Evolutionary conservation across 208 protist species (phyloP).

Genomic region (Wallacemonas sp.): DNA sequence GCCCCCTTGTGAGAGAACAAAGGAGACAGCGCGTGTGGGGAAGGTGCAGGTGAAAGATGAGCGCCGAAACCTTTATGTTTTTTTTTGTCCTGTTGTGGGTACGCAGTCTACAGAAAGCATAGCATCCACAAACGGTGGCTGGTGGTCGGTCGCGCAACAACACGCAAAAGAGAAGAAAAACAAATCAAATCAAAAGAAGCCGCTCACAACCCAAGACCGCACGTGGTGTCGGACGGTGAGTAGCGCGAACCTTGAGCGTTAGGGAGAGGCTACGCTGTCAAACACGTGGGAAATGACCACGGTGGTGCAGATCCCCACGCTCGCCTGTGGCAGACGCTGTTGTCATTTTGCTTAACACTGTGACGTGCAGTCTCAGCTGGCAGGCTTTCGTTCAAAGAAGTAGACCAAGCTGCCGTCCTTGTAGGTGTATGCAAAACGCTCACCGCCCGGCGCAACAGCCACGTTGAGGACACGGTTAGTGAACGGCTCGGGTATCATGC

Average conservation of each 20-base stretch:
- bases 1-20: neutral
- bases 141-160: too few species aligned
- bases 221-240: too few species aligned
- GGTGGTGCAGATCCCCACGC: too few species aligned
- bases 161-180: constrained; percentile 5
- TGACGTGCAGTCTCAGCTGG: neutral
- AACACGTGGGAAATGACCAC: too few species aligned
- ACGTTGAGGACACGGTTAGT: constrained; percentile 75
- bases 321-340: too few species aligned
- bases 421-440: constrained; percentile 76
- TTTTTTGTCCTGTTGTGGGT: neutral
- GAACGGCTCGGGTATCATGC: constrained; percentile 62
- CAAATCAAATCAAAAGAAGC: constrained; percentile 5
- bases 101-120: too few species aligned
- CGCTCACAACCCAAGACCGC: too few species aligned
- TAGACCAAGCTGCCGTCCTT: constrained; percentile 70
- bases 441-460: constrained; percentile 77
- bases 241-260: too few species aligned
- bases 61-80: neutral
- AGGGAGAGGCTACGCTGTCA: too few species aligned
- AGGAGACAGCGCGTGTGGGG: too few species aligned
- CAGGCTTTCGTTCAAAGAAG: constrained; percentile 61
- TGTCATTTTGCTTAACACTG: too few species aligned
- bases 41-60: neutral
- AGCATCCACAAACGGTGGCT: too few species aligned